Conservation (phyloP, 208 protist species). For the Angomonas deanei region DNA sequence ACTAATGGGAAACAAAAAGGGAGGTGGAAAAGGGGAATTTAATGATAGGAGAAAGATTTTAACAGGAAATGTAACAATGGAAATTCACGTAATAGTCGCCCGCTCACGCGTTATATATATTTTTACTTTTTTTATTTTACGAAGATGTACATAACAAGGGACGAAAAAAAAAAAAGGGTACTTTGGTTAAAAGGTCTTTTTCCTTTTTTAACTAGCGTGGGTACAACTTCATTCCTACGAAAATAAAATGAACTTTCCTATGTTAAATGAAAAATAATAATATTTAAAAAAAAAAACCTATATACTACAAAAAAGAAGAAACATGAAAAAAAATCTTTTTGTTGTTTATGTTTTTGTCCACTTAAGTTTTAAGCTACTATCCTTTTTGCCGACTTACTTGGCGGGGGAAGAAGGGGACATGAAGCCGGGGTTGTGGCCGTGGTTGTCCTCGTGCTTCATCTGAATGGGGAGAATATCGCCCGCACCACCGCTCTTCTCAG, state of each 20-base stretch:
- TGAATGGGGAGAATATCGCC: constrained; percentile 52
- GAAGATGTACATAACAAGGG: background rate
- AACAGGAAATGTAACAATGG: constrained; percentile 1
- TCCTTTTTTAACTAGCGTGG: no score
- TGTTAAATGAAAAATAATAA: no score
- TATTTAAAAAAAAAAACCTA: background rate
- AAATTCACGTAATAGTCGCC: no score
- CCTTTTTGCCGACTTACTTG: background rate
- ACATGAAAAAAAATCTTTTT: background rate
- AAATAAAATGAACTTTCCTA: no score
- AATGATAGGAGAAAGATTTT: constrained; percentile 1
- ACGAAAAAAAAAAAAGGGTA: constrained; percentile 3
- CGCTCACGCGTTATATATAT: no score
- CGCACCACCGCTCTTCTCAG: constrained; percentile 33
- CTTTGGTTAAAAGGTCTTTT: background rate
- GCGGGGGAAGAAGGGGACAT: constrained; percentile 16
- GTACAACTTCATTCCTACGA: constrained; percentile 2
- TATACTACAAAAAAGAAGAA: constrained; percentile 2
- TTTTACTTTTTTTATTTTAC: constrained; percentile 17
- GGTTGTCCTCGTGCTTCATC: constrained; percentile 48
- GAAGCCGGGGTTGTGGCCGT: constrained; percentile 55
- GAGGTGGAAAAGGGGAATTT: background rate
- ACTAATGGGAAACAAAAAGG: constrained; percentile 13
- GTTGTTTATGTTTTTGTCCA: background rate
- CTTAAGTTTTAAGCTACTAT: constrained; percentile 2